A percentile compares a stretch with the other conserved stretches of the same genome.
Conservation (phyloP, 2,329 filamentous ascomycete species). For the Rhynchosporium agropyri region DNA sequence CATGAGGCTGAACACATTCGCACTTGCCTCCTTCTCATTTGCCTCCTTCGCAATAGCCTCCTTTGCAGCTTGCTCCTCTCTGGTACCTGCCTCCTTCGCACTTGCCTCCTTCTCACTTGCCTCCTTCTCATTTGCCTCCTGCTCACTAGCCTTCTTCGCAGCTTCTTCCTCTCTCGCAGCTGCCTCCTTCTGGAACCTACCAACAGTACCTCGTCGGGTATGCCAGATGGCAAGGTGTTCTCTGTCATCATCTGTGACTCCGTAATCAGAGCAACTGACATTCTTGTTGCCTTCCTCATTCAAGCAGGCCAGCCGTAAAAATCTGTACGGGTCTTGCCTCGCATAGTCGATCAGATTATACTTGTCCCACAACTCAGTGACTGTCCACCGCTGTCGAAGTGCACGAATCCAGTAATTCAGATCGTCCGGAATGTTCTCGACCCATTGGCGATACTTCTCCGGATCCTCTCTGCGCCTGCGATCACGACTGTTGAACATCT, state of each 20-base stretch:
- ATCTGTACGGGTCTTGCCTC: background rate
- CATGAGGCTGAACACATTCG: background rate
- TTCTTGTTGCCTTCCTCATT: background rate
- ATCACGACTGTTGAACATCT: too few relatives aligned
- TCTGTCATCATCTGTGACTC: background rate
- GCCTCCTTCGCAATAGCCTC: background rate
- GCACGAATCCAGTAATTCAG: background rate
- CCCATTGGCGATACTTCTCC: background rate
- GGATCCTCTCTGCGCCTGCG: too few relatives aligned
- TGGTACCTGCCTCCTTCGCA: background rate
- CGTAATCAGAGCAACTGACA: background rate
- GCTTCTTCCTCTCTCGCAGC: background rate
- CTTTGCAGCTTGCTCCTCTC: background rate
- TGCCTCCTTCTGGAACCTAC: background rate
- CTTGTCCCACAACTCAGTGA: too few relatives aligned
- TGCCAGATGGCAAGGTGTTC: background rate
- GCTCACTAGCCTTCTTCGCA: background rate
- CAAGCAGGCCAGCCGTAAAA: background rate
- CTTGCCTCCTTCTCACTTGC: background rate
- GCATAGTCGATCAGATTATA: too few relatives aligned
- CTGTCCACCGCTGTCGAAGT: background rate
- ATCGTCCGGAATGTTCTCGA: background rate
- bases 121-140: background rate
- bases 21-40: background rate
- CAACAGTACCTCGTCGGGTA: background rate